phyloP scores from a whole-genome alignment of 306 rosid genomes.

The Argentina anserina region DNA sequence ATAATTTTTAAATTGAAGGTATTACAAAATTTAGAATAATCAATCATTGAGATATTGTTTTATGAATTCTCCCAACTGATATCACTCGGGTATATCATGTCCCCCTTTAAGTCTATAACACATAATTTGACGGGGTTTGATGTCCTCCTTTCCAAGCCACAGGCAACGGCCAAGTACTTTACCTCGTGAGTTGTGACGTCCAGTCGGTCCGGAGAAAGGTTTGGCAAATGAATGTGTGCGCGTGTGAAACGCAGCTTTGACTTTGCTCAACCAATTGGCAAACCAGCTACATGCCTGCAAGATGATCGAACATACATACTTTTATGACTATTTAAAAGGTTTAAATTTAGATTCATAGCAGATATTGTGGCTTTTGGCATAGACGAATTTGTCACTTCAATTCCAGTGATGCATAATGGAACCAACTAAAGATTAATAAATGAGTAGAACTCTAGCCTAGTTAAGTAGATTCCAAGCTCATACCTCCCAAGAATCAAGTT shows the following conservation, averaged over 20 bases:
- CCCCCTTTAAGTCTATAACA: background rate
- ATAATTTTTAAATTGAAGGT: too few relatives aligned
- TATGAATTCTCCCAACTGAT: too few relatives aligned
- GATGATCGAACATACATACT: too few relatives aligned
- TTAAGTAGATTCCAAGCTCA: slow-evolving; percentile 31
- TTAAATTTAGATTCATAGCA: background rate
- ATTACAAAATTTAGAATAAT: too few relatives aligned
- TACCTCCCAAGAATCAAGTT: slow-evolving; percentile 41
- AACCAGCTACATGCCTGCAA: slow-evolving; percentile 8
- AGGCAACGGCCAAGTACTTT: background rate
- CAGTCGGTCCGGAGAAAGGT: too few relatives aligned
- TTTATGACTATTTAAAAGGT: background rate
- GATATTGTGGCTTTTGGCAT: background rate
- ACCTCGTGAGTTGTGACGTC: background rate
- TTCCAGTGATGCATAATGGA: slow-evolving; percentile 25
- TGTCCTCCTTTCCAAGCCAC: background rate
- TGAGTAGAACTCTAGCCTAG: slow-evolving; percentile 47
- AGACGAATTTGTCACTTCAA: slow-evolving; percentile 1
- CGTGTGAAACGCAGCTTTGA: background rate
- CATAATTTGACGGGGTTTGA: background rate
- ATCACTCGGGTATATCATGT: too few relatives aligned
- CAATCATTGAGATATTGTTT: too few relatives aligned
- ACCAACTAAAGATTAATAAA: background rate
- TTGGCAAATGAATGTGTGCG: too few relatives aligned
- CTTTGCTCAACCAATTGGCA: slow-evolving; percentile 15